Evolutionary conservation across 176 grass and related monocot genomes (phyloP).

Genomic region (Chrysopogon serrulatus): DNA sequence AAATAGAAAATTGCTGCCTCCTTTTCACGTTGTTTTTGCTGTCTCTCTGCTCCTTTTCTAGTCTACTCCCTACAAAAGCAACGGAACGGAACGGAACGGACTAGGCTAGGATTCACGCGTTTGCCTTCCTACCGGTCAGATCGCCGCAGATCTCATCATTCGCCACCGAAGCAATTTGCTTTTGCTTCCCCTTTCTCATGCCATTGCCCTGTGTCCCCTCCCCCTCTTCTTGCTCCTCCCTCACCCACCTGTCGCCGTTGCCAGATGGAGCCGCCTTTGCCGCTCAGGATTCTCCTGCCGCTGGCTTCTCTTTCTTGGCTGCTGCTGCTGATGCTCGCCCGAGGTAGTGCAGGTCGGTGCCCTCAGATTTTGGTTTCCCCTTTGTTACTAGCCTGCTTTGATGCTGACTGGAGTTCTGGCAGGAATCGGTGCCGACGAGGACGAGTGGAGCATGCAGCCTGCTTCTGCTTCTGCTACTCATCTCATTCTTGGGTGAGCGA

Average conservation of each 20-base stretch:
- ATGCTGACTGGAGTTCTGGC: background rate
- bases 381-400: no score
- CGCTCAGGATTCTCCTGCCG: background rate
- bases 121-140: background rate
- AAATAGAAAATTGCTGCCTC: no score
- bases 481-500: background rate
- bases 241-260: background rate
- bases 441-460: background rate
- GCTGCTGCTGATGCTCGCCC: background rate
- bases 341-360: background rate
- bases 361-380: background rate
- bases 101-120: background rate
- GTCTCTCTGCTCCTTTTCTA: no score
- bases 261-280: constrained; percentile 5
- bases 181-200: background rate
- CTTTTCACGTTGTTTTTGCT: no score
- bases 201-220: background rate
- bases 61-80: no score
- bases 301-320: background rate
- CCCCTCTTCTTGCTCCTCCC: background rate
- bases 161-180: background rate
- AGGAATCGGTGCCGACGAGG: background rate
- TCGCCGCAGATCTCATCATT: constrained; percentile 22
- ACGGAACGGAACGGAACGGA: no score
- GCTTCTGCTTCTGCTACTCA: background rate